Evolutionary conservation across 371 early-diverging fungal species (phyloP).

Genomic region (Nosema bombycis): DNA sequence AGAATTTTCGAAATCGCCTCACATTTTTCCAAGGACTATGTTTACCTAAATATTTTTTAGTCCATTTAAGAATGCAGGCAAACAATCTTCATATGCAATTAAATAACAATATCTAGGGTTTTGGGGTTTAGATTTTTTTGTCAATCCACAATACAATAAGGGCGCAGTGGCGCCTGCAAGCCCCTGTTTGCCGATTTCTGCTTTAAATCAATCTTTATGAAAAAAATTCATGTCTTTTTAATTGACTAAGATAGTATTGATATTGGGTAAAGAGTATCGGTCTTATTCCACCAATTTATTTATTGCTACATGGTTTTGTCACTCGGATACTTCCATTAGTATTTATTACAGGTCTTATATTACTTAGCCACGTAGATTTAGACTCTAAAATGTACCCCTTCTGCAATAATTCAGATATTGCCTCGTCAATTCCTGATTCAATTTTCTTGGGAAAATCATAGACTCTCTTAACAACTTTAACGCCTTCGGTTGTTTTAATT

Average conservation of each 20-base stretch:
- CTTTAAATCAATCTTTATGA: too few species aligned
- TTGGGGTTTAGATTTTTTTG: too few species aligned
- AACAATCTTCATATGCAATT: too few species aligned
- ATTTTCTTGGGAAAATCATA: background rate
- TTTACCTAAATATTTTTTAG: too few species aligned
- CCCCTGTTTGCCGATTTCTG: too few species aligned
- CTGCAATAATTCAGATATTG: background rate
- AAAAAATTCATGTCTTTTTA: constrained; percentile 31
- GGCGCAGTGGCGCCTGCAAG: too few species aligned
- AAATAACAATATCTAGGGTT: too few species aligned
- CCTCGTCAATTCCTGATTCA: background rate
- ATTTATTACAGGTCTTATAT: constrained; percentile 24
- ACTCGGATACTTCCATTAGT: constrained; percentile 37
- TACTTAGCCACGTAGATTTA: constrained; percentile 35
- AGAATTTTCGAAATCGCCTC: too few species aligned
- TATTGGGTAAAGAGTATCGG: constrained; percentile 27
- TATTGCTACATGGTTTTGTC: constrained; percentile 23
- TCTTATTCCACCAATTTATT: constrained; percentile 32
- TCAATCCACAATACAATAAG: too few species aligned
- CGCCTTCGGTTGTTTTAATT: background rate
- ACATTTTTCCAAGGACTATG: too few species aligned
- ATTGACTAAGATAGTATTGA: constrained; percentile 18
- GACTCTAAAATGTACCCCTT: constrained; percentile 26
- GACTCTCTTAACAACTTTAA: background rate
- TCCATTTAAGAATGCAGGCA: too few species aligned